Base-by-base conservation (phyloP, 495 filamentous ascomycete genomes). In the Rhizodiscina lignyota region DNA sequence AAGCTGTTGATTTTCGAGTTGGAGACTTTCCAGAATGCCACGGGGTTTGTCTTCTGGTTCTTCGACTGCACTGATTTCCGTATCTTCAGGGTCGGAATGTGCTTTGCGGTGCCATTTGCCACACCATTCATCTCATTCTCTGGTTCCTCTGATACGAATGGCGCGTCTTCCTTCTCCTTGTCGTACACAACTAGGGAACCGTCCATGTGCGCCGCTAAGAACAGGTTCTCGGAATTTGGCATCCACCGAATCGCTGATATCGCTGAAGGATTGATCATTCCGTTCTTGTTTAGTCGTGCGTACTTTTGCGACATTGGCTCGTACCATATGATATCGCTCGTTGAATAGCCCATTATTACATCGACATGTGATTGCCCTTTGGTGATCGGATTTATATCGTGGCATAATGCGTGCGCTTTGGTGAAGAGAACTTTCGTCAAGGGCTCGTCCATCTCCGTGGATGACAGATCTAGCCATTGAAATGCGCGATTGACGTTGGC, bases 261-360 rank as follows among this genome's bases (percentile, higher is more conserved):
- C 1, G 89, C 73, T 2, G 81, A 81, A 26, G 70, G 61, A 53
- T 87, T 91, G 53, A 96, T 86, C 35, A 78, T 68, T 5, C 86
- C 77, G 54, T 94, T 94, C 57, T 97, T 97, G 57, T 97, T 97
- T 40, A 97, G 67, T 4, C 91, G 76, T 2, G 80, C 80, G 52
- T 97, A 97, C 50, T 93, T 89, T 47, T 94, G 85, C 15, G 84
- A 85, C 49, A 94, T 83, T 10, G 89, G 86, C 58, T 97, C 89
- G 61, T 87, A 97, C 91, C 91, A 97, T 32, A 97, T 86, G 32
- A 96, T 89, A 49, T 97, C 89, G 18, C 83, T 84, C 0, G 83
- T 86, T 2, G 85, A 92, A 39, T 93, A 94, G 4, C 89, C 89
- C 74, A 96, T 83, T 38, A 92, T 74, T 18, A 96, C 63, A 50